A percentile compares a stretch with the other conserved stretches of the same genome.
Conservation (phyloP, 192 early-diverging fungal genomes). For the Podila horticola region DNA sequence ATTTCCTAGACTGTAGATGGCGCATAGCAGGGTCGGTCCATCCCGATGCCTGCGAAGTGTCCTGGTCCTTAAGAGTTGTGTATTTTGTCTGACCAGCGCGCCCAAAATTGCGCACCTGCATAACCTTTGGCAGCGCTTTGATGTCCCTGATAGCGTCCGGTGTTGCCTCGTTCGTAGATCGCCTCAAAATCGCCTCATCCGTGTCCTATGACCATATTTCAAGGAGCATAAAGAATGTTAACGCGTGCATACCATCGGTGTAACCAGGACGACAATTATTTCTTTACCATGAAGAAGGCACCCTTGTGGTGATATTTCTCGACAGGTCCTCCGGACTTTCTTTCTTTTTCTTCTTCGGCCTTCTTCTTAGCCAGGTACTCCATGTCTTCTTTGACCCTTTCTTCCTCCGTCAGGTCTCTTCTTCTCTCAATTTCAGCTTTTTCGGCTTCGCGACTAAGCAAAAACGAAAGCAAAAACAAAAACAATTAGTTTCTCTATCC, state of each 20-base stretch:
- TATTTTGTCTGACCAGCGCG: constrained; percentile 87
- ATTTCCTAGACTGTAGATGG: constrained; percentile 17
- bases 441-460: constrained; percentile 71
- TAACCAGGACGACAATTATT: too few relatives aligned
- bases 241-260: background rate
- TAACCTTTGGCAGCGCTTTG: constrained; percentile 77
- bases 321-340: constrained; percentile 68
- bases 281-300: constrained; percentile 79
- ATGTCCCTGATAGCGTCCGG: constrained; percentile 68
- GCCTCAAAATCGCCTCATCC: constrained; percentile 64
- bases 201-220: constrained; percentile 51
- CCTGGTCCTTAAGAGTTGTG: constrained; percentile 86
- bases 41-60: constrained; percentile 69
- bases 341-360: constrained; percentile 63
- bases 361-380: constrained; percentile 54
- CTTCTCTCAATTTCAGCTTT: constrained; percentile 82
- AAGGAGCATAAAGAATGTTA: background rate
- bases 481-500: background rate
- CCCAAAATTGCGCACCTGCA: constrained; percentile 95
- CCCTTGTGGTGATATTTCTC: constrained; percentile 92
- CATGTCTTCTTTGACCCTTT: constrained; percentile 78
- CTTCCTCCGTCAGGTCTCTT: constrained; percentile 86
- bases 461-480: background rate
- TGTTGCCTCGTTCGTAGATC: constrained; percentile 80
- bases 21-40: constrained; percentile 36